Evolutionary conservation across 2,329 filamentous ascomycete species (phyloP).

Genomic region (Magnaporthales sp.): DNA sequence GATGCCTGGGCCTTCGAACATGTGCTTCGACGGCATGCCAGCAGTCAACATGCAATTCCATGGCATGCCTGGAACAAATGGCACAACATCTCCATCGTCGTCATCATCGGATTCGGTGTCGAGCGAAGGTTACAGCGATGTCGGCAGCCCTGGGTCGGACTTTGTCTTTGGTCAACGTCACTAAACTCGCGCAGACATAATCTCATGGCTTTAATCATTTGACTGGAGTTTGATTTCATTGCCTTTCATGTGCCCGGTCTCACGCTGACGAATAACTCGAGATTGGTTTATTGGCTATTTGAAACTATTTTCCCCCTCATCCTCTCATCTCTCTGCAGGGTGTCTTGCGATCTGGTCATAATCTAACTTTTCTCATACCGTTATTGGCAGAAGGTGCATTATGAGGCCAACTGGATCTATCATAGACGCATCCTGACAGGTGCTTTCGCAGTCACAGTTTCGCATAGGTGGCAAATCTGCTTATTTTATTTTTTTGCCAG

Average conservation of each 20-base stretch:
- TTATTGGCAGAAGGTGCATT: background rate
- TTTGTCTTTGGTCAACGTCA: background rate
- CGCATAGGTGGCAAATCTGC: background rate
- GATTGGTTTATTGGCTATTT: too few species aligned
- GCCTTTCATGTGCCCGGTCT: too few species aligned
- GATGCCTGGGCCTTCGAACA: background rate
- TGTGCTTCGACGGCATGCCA: background rate
- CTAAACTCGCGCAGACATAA: too few species aligned
- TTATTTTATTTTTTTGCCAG: background rate
- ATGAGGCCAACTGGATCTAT: background rate
- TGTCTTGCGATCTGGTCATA: too few species aligned
- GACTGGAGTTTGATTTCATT: too few species aligned
- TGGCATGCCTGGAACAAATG: background rate
- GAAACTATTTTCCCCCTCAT: too few species aligned
- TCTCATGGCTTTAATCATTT: too few species aligned
- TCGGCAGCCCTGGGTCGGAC: background rate
- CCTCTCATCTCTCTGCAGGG: too few species aligned
- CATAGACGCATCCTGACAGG: background rate
- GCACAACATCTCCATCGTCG: background rate
- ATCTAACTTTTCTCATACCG: too few species aligned
- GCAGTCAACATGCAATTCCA: background rate
- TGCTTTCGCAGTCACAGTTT: background rate
- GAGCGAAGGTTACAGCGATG: background rate
- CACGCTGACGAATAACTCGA: too few species aligned
- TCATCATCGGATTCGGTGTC: background rate